Evolutionary conservation across 805 yeast genomes (phyloP).

Genomic region (Monosporozyma aquatica): DNA sequence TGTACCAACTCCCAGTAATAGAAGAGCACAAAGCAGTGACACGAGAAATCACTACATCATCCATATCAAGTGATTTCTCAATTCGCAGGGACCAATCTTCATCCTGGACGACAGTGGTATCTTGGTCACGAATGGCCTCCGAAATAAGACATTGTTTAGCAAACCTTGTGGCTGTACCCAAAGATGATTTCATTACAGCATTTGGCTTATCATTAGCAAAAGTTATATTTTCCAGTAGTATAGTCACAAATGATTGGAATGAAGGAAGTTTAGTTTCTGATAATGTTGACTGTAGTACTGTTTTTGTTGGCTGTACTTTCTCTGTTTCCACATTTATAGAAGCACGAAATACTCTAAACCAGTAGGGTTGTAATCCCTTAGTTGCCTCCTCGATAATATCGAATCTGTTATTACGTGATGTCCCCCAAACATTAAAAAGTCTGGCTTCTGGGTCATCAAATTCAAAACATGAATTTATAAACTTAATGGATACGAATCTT

Average conservation of each 20-base stretch:
- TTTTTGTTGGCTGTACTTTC: slow-evolving; percentile 29
- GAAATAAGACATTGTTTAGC: slow-evolving; percentile 52
- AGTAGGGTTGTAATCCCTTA: slow-evolving; percentile 75
- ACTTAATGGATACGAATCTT: slow-evolving; percentile 59
- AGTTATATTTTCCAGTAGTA: slow-evolving; percentile 25
- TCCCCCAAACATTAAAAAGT: slow-evolving; percentile 55
- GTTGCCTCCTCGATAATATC: slow-evolving; percentile 74
- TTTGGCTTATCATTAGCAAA: slow-evolving; percentile 15
- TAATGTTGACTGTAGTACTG: slow-evolving; percentile 34
- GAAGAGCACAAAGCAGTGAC: slow-evolving; percentile 14
- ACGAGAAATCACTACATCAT: slow-evolving; percentile 40
- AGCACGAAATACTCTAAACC: slow-evolving; percentile 52
- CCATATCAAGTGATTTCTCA: slow-evolving; percentile 60
- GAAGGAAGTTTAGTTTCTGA: slow-evolving; percentile 43
- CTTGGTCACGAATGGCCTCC: slow-evolving; percentile 45
- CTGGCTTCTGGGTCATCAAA: slow-evolving; percentile 64
- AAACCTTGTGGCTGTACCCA: slow-evolving; percentile 43
- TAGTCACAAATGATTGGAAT: slow-evolving; percentile 35
- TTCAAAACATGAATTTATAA: slow-evolving; percentile 50
- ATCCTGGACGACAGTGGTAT: slow-evolving; percentile 54
- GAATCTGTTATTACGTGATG: slow-evolving; percentile 46
- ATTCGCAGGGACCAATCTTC: slow-evolving; percentile 65
- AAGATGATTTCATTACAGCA: slow-evolving; percentile 27
- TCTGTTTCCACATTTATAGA: slow-evolving; percentile 31
- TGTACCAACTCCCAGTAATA: slow-evolving; percentile 15